These are phyloP conservation scores for Colletotrichum agaves DNA, from an alignment of 2,329 filamentous ascomycete species.

Conservation along the genomic window DNA sequence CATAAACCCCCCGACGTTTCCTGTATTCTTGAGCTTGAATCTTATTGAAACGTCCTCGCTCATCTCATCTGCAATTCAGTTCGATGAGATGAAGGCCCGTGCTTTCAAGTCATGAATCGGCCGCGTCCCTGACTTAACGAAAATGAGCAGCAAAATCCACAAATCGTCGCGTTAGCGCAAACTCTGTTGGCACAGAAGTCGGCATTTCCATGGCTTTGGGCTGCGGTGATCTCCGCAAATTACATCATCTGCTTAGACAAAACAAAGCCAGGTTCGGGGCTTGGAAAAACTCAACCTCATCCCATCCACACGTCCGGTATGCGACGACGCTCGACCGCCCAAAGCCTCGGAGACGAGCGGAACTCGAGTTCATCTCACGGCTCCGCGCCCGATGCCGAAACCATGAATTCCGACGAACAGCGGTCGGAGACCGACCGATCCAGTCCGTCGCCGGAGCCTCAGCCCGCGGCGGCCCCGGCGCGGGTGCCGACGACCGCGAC, in stretches of 20 bases:
- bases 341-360: background rate
- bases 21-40: no score
- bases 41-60: background rate
- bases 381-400: background rate
- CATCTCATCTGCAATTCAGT: background rate
- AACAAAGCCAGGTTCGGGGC: constrained; percentile 7
- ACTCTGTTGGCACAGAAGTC: no score
- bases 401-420: constrained; percentile 26
- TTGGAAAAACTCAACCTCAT: constrained; percentile 26
- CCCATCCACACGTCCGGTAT: constrained; percentile 4
- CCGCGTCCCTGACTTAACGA: constrained; percentile 5
- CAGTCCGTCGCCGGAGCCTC: background rate
- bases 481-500: constrained; percentile 20
- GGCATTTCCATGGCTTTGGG: background rate
- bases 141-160: constrained; percentile 9
- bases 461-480: constrained; percentile 3
- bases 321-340: constrained; percentile 1
- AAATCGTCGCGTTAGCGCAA: constrained; percentile 19
- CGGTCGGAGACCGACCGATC: constrained; percentile 12
- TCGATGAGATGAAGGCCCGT: constrained; percentile 24
- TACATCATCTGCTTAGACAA: constrained; percentile 25
- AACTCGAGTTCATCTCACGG: background rate
- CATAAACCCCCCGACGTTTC: no score
- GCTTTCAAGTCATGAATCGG: constrained; percentile 26
- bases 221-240: constrained; percentile 27